Conservation (phyloP, 805 yeast species). For the baker's yeast (Saccharomyces cerevisiae) region DNA sequence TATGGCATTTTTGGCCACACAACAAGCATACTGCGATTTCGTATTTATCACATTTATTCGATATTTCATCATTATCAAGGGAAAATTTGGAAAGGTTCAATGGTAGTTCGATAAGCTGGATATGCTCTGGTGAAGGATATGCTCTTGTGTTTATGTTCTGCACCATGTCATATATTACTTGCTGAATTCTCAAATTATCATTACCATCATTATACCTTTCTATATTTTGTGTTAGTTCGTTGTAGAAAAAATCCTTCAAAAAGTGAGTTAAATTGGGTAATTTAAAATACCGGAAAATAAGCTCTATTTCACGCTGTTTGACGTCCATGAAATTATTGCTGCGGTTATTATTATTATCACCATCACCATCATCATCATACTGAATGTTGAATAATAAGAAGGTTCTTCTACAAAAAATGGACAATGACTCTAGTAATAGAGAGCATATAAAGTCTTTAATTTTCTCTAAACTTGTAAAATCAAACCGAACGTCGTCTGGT, state of each 20-base stretch:
- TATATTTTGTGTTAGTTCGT: neutral
- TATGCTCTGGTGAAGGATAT: constrained; percentile 37
- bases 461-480: neutral
- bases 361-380: neutral
- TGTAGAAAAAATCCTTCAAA: constrained; percentile 6
- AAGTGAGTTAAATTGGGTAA: constrained; percentile 9
- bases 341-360: neutral
- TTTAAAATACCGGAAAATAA: neutral
- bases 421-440: constrained; percentile 8
- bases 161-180: neutral
- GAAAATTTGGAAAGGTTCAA: constrained; percentile 48
- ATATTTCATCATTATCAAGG: constrained; percentile 35
- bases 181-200: neutral
- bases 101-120: constrained; percentile 60
- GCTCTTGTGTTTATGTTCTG: neutral
- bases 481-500: neutral
- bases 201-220: neutral
- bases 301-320: neutral
- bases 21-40: constrained; percentile 85
- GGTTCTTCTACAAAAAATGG: constrained; percentile 14
- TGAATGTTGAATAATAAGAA: constrained; percentile 5
- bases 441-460: constrained; percentile 5
- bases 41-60: constrained; percentile 31
- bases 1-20: constrained; percentile 62
- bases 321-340: too few species aligned